Base-by-base conservation (phyloP, 805 yeast genomes). In the Pichia scutulata region DNA sequence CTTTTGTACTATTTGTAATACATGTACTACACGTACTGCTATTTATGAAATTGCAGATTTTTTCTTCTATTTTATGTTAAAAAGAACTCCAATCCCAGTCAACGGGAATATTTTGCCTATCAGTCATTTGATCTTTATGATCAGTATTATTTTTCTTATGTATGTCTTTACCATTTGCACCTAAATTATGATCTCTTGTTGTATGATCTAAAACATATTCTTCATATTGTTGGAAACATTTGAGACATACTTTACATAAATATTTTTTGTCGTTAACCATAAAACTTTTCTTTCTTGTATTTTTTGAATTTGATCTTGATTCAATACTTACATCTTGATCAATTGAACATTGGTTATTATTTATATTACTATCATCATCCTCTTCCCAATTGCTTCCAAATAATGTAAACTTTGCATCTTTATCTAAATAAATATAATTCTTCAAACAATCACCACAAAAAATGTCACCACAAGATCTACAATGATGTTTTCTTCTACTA, bases 401-500 rank as follows among this genome's bases (percentile, higher is more conserved):
- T 37, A 67, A 50, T 1, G 68, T 64, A 50, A 70, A 70, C 24
- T 67, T 54, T 6, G 73, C 71, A 48, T 65, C 57, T 12, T 57
- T 52, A 48, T 70, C 69, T 33, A 70, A 50, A 51, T 67, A 69
- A 10, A 69, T 61, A 33, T 59, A 66, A 51, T 69, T 65, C 25
- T 56, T 56, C 25, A 70, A 50, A 52, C 74, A 70, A 33, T 66
- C 68, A 36, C 68, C 65, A 53, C 74, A 70, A 49, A 70, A 70
- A 2, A 70, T 57, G n/a, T 68, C 69, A 4, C 74, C 74, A 57
- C 74, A 70, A 39, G 64, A 58, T 9, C 74, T 57, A 47, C 74
- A 70, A 45, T 70, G 74, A 51, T 70, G 74, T 44, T 68, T 70
- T 39, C 73, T 57, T 41, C 71, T 55, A 82, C 75, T 58, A 90